Evolutionary conservation across 2,329 filamentous ascomycete genomes (phyloP), one percentile per base, ranked within the genome.

Genomic region (Clarireedia homoeocarpa): DNA sequence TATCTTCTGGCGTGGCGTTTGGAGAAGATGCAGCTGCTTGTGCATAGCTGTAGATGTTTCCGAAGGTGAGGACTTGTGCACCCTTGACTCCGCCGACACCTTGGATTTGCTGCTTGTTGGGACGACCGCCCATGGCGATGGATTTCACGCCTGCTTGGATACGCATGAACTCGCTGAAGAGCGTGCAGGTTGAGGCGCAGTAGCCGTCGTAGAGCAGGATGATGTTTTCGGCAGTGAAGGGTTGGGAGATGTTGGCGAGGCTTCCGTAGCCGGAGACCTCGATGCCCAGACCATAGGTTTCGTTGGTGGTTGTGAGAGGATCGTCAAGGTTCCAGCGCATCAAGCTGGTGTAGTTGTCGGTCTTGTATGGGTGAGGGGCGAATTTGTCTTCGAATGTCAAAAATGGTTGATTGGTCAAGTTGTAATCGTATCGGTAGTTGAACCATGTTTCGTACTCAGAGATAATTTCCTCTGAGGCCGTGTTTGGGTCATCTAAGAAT

Each of bases 1-100:
- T 20, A 17, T 57, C 47, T 17, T 54, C 48, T 4, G 55, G 30
- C 5, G 57, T 55, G 4, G 57, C 55, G 45, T 63, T 59, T 38
- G 58, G 55, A 2, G 58, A 46, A 14, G 58, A 53, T 10, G 50
- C 50, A 1, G 63, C 61, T 3, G 9, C 5, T 45, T 64, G 58
- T 0, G 59, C 63, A 15, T 60, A 51, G 30, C 15, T 12, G 38
- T 62, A 61, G 36, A 68, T 62, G 20, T 57, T 53, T 1, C 24
- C 7, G 26, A 58, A 68, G 4, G 12, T 15, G n/a, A 59, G 36
- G 20, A 62, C 66, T 57, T 77, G 73, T 0, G 72, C 71, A 34
- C 84, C 85, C 63, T 85, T 83, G 48, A 82, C 77, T n/a, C 84
- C 85, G n/a, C 84, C 83, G 17, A 85, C 74, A 4, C 75, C 77